Conservation (phyloP, 768 basidiomycete species). For the Lanmaoa rubissima region DNA sequence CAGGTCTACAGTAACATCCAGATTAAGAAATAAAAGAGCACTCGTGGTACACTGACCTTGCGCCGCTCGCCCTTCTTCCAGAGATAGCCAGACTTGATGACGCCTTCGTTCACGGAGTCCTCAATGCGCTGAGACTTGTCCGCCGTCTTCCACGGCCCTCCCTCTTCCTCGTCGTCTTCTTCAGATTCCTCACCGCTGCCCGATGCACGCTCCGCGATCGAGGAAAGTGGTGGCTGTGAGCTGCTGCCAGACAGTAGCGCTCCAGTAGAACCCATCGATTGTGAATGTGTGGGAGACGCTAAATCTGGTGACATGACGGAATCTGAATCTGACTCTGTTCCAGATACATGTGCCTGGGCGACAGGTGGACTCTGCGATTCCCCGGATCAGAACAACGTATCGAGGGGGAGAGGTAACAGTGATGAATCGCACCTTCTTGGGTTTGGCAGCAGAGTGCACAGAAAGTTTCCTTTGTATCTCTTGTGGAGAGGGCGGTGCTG, state of each 20-base stretch:
- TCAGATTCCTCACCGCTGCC: conserved; percentile 78
- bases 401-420: not conserved
- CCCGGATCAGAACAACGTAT: conserved; percentile 16
- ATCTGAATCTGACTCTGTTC: conserved; percentile 87
- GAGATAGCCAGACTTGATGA: conserved; percentile 90
- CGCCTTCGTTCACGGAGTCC: conserved; percentile 59
- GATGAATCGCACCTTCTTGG: conserved; percentile 41
- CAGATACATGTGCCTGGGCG: conserved; percentile 48
- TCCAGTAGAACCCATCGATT: conserved; percentile 35
- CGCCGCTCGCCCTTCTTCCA: conserved; percentile 98
- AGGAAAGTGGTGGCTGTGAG: conserved; percentile 57
- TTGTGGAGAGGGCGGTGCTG: conserved; percentile 74
- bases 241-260: conserved; percentile 31
- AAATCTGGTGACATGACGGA: conserved; percentile 60
- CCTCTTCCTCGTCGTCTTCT: conserved; percentile 68
- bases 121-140: conserved; percentile 42
- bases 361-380: conserved; percentile 30
- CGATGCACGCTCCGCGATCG: conserved; percentile 73
- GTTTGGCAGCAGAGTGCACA: conserved; percentile 59
- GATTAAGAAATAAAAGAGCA: not conserved
- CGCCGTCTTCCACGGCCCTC: conserved; percentile 61
- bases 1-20: conserved; percentile 62
- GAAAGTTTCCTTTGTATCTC: conserved; percentile 87
- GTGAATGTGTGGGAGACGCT: conserved; percentile 35
- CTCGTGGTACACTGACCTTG: conserved; percentile 60